Base-by-base conservation (phyloP, 208 protist genomes). In the Wallacemonas sp. region DNA sequence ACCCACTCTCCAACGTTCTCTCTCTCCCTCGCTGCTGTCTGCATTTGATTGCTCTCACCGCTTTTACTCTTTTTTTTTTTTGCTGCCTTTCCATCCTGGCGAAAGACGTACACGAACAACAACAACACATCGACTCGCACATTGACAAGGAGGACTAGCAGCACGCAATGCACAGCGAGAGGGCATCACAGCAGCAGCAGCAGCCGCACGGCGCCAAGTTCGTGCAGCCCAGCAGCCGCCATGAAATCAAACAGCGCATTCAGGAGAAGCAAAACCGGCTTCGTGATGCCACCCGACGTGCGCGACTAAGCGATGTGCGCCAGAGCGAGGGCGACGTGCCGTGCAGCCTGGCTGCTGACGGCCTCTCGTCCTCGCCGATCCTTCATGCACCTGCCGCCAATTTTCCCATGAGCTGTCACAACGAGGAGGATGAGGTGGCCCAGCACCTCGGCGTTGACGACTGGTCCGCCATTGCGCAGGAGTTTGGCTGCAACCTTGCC, bases 221-320 rank as follows among this genome's bases (percentile, higher is more conserved):
- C 39, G 52, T n/a, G 7, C 52, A 59, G 14, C 10, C 52, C 10
- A 33, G n/a, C n/a, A n/a, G 72, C 23, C 79, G 85, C 4, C 45
- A 57, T 2, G 81, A 70, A 20, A 84, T 94, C 31, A 89, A 84
- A 61, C 65, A 83, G 39, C 77, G 85, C n/a, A 70, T 94, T 25
- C 69, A 82, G 29, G 70, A 84, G 41, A 78, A 77, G 29, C 79
- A 86, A 54, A 64, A 31, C 0, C 54, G 67, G 23, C 67, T 67
- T 11, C 62, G 77, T 20, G 48, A 61, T 31, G 57, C 50, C 33
- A 18, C 63, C 33, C 76, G 79, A 16, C 61, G 67, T 8, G 20
- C 28, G 1, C 64, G 70, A 31, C 45, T 91, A 10, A 63, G 65
- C 22, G 61, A 28, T 3, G 25, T 72, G 44, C 72, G 80, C 1